These are phyloP conservation scores for Aspergillus sp. DNA, from an alignment of 2,329 filamentous ascomycete species.

Conservation along the genomic window DNA sequence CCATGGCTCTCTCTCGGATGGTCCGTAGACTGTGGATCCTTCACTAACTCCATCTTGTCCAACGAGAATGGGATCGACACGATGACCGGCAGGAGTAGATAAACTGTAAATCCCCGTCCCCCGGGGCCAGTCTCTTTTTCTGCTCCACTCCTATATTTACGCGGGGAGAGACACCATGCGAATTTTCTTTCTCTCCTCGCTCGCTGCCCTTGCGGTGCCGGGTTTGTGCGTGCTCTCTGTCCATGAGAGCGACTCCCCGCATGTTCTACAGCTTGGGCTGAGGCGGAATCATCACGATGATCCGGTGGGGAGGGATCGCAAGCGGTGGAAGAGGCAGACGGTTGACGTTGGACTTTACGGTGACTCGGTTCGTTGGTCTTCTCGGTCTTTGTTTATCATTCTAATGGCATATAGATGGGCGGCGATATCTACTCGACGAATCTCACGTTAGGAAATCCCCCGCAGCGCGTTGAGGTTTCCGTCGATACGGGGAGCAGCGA, in stretches of 20 bases:
- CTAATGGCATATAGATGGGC: not conserved
- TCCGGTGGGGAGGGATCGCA: constrained; percentile 10
- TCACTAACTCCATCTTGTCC: too few species aligned
- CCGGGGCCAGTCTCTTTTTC: not conserved
- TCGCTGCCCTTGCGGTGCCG: constrained; percentile 3
- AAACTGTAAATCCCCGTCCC: not conserved
- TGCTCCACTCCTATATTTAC: not conserved
- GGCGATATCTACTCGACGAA: constrained; percentile 32
- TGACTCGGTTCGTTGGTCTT: constrained; percentile 3
- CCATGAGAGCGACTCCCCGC: constrained; percentile 13
- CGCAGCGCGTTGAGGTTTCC: constrained; percentile 53
- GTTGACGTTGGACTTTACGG: constrained; percentile 6
- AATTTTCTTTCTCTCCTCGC: constrained; percentile 1
- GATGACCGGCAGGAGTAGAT: not conserved
- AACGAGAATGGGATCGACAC: not conserved
- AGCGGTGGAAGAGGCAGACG: constrained; percentile 2
- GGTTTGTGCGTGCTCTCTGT: constrained; percentile 4
- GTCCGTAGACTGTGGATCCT: too few species aligned
- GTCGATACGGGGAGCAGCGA: constrained; percentile 62
- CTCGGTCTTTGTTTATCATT: not conserved
- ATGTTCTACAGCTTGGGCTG: constrained; percentile 10
- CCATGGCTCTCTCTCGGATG: too few species aligned
- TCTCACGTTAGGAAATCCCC: constrained; percentile 54
- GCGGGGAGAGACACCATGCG: constrained; percentile 8
- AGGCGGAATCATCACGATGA: constrained; percentile 6